Evolutionary conservation across 2,329 filamentous ascomycete genomes (phyloP).

Genomic region (Sclerotinia spermophila): DNA sequence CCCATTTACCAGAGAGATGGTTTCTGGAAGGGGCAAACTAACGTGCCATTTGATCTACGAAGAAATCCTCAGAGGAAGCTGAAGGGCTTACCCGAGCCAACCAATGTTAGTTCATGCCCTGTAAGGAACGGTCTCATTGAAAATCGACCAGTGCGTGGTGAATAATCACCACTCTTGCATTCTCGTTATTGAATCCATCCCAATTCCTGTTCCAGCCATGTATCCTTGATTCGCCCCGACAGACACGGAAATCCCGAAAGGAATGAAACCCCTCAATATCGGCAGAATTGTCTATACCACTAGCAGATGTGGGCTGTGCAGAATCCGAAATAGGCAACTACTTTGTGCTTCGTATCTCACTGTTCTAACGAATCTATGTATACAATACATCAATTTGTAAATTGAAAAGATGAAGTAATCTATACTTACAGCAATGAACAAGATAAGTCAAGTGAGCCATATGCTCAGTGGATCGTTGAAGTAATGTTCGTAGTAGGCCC

Average conservation of each 20-base stretch:
- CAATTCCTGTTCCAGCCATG: background rate
- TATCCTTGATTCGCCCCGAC: background rate
- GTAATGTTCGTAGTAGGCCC: background rate
- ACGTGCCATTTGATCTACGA: background rate
- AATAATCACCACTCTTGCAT: background rate
- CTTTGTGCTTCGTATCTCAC: background rate
- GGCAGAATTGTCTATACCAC: background rate
- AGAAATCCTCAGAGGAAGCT: background rate
- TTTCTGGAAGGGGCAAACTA: background rate
- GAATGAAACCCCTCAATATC: background rate
- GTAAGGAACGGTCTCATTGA: background rate
- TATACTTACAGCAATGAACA: background rate
- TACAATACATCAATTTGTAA: no score
- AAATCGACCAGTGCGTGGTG: background rate
- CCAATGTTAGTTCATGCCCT: background rate
- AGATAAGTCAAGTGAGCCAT: background rate
- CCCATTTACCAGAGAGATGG: background rate
- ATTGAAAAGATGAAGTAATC: background rate
- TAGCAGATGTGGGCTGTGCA: background rate
- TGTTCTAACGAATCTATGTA: background rate
- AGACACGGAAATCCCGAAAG: background rate
- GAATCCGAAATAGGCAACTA: background rate
- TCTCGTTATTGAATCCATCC: background rate
- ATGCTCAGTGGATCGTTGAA: background rate
- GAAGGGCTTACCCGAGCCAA: background rate